Evolutionary conservation across 495 filamentous ascomycete species (phyloP).

Genomic region (Lichina pygmaea): DNA sequence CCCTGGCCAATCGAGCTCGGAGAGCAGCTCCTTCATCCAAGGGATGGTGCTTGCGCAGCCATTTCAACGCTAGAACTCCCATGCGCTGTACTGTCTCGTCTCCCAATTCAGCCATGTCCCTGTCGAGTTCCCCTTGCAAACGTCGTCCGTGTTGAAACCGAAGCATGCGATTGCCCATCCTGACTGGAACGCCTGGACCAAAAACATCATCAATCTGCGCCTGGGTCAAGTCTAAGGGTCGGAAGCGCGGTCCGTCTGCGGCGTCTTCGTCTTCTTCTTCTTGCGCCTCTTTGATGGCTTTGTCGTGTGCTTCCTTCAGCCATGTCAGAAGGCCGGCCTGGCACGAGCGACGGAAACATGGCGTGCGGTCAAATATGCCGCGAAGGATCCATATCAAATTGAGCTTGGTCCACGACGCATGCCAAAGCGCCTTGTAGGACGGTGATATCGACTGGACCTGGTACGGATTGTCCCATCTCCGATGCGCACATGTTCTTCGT

Average conservation of each 20-base stretch:
- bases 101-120: background rate
- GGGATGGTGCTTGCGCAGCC: slow-evolving; percentile 37
- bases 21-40: slow-evolving; percentile 51
- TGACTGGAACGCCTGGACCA: slow-evolving; percentile 18
- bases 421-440: too few relatives aligned
- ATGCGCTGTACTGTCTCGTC: too few relatives aligned
- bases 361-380: too few relatives aligned
- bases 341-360: too few relatives aligned
- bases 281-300: too few relatives aligned
- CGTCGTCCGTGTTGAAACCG: slow-evolving; percentile 46
- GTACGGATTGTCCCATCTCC: too few relatives aligned
- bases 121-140: slow-evolving; percentile 23
- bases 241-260: slow-evolving; percentile 18
- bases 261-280: background rate
- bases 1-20: slow-evolving; percentile 31
- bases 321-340: too few relatives aligned
- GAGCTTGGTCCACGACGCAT: too few relatives aligned
- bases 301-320: too few relatives aligned
- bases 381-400: too few relatives aligned
- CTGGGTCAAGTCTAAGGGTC: slow-evolving; percentile 17
- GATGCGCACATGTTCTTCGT: too few relatives aligned
- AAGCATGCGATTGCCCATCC: slow-evolving; percentile 35
- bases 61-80: slow-evolving; percentile 17
- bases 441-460: too few relatives aligned
- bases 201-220: slow-evolving; percentile 37